Conservation (phyloP, 345 rosid species). For the Ceriops tagal region DNA sequence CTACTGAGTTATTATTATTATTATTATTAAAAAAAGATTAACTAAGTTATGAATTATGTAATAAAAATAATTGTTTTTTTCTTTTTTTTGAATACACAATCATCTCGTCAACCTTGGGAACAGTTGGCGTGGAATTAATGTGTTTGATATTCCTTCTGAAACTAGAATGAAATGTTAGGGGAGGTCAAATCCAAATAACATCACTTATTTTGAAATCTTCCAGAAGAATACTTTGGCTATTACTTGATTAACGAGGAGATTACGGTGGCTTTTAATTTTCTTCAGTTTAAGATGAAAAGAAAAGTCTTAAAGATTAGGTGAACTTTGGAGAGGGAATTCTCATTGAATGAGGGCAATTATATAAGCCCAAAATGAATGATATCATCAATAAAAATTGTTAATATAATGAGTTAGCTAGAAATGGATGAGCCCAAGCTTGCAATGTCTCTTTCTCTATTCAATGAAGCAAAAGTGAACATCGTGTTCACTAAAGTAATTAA, state of each 20-base stretch:
- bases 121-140: neutral
- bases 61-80: no score
- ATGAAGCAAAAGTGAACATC: no score
- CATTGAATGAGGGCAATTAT: neutral
- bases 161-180: neutral
- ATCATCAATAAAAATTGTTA: conserved; percentile 5
- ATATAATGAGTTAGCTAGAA: no score
- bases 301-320: neutral
- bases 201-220: neutral
- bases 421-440: no score
- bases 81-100: neutral
- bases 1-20: no score
- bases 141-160: neutral
- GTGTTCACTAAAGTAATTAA: no score
- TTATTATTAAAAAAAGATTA: no score
- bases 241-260: neutral
- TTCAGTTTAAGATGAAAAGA: no score
- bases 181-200: neutral
- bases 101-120: neutral
- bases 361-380: conserved; percentile 15
- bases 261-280: neutral
- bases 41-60: no score
- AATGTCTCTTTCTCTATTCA: no score
- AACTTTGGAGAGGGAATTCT: neutral
- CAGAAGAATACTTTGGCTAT: neutral